Conservation (phyloP, 2,329 filamentous ascomycete species). For the Chrysoporthe cubensis region DNA sequence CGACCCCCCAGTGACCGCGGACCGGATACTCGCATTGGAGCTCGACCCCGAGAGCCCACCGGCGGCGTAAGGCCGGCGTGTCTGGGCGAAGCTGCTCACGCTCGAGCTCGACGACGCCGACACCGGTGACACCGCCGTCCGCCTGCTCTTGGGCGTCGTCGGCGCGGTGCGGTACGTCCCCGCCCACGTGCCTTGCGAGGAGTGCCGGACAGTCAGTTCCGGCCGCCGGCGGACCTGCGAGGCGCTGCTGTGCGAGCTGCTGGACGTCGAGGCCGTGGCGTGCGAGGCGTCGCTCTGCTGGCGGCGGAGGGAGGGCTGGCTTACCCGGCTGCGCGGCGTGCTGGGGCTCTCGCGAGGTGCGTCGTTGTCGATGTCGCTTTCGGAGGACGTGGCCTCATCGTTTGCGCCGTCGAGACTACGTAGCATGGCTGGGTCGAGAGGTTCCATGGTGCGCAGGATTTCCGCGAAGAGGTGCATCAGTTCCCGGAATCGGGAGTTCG, state of each 20-base stretch:
- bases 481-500: conserved; percentile 71
- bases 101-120: conserved; percentile 38
- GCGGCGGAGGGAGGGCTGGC: conserved; percentile 16
- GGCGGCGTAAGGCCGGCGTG: conserved; percentile 44
- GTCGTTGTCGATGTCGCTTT: conserved; percentile 51
- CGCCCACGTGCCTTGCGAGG: conserved; percentile 49
- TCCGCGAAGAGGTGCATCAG: conserved; percentile 87
- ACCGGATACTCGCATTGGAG: conserved; percentile 40
- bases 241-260: conserved; percentile 22
- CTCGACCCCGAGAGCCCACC: conserved; percentile 41
- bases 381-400: conserved; percentile 35
- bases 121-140: conserved; percentile 42
- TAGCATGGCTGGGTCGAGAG: conserved; percentile 60
- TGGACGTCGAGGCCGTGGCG: conserved; percentile 16
- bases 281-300: conserved; percentile 31
- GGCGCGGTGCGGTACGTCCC: conserved; percentile 55
- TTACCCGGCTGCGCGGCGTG: conserved; percentile 38
- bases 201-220: conserved; percentile 41
- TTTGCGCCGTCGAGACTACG: conserved; percentile 35
- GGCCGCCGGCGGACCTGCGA: conserved; percentile 31
- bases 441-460: conserved; percentile 75
- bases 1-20: conserved; percentile 35
- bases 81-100: conserved; percentile 47
- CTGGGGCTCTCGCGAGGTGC: conserved; percentile 48
- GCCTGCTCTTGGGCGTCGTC: conserved; percentile 54